A percentile compares a stretch with the other conserved stretches of the same genome.
Evolutionary conservation across 140 eudicot genomes (phyloP).

Genomic region (Ambrosia hybrid): DNA sequence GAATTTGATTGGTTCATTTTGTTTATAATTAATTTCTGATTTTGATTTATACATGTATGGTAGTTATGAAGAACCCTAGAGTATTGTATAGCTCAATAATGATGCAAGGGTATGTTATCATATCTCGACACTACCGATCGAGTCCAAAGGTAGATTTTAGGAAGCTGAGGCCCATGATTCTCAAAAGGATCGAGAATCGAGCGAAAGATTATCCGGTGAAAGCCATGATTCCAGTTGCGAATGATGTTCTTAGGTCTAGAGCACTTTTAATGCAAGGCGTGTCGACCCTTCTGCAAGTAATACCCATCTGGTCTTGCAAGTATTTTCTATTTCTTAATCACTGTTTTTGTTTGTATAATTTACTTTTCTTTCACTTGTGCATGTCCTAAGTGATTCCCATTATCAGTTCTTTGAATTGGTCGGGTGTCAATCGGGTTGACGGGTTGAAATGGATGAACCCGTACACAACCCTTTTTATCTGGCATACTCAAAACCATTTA

Average conservation of each 20-base stretch:
- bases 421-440: neutral
- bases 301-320: constrained; percentile 89
- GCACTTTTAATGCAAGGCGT: constrained; percentile 63
- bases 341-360: neutral
- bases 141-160: constrained; percentile 52
- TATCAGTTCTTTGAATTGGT: neutral
- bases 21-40: neutral
- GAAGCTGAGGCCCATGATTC: constrained; percentile 80
- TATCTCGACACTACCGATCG: constrained; percentile 43
- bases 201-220: constrained; percentile 71
- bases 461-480: neutral
- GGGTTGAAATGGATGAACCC: neutral
- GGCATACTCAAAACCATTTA: neutral
- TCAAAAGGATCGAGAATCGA: constrained; percentile 64
- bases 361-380: constrained; percentile 4
- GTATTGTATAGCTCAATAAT: constrained; percentile 28
- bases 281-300: constrained; percentile 60
- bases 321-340: constrained; percentile 37
- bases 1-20: constrained; percentile 3
- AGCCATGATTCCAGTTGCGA: constrained; percentile 73
- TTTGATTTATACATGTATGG: neutral
- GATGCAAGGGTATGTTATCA: constrained; percentile 26
- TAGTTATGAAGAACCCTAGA: constrained; percentile 33
- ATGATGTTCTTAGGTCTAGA: constrained; percentile 63
- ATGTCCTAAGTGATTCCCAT: neutral